phyloP scores from a whole-genome alignment of 768 basidiomycete genomes.

The Calocybe gangraenosa region DNA sequence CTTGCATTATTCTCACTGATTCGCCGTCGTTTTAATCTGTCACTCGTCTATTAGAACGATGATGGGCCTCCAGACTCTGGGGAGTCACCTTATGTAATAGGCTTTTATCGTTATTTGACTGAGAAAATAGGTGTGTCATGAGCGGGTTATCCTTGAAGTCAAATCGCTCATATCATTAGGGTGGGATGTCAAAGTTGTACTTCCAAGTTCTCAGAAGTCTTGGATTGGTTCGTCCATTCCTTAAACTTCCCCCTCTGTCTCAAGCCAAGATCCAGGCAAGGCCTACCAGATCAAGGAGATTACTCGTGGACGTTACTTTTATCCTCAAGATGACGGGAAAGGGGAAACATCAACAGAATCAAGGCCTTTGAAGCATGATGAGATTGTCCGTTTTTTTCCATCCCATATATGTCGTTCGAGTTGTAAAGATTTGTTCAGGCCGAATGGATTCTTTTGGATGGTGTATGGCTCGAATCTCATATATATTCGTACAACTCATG shows the following conservation, averaged over 20 bases:
- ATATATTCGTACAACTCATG: conserved; percentile 4
- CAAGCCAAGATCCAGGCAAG: conserved; percentile 51
- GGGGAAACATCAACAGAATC: conserved; percentile 64
- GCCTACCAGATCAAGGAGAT: conserved; percentile 77
- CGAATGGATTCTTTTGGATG: conserved; percentile 91
- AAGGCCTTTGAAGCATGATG: conserved; percentile 69
- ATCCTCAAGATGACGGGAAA: conserved; percentile 63
- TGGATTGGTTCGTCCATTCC: conserved; percentile 66
- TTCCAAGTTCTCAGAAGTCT: conserved; percentile 79
- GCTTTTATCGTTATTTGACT: conserved; percentile 60
- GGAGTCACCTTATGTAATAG: conserved; percentile 75
- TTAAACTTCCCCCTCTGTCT: neutral
- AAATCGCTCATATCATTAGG: conserved; percentile 32
- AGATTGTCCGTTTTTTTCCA: conserved; percentile 42
- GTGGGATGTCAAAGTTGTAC: conserved; percentile 77
- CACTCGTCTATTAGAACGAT: conserved; percentile 57
- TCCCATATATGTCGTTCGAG: neutral
- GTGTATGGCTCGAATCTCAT: conserved; percentile 47
- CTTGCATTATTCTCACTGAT: neutral
- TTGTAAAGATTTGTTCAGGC: conserved; percentile 28
- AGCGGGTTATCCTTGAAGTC: neutral
- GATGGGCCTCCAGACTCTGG: conserved; percentile 69
- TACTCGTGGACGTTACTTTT: conserved; percentile 69
- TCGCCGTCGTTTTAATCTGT: conserved; percentile 1
- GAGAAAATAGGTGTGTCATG: conserved; percentile 46